Evolutionary conservation across 495 filamentous ascomycete genomes (phyloP).

Genomic region (Penicillium pulvis): DNA sequence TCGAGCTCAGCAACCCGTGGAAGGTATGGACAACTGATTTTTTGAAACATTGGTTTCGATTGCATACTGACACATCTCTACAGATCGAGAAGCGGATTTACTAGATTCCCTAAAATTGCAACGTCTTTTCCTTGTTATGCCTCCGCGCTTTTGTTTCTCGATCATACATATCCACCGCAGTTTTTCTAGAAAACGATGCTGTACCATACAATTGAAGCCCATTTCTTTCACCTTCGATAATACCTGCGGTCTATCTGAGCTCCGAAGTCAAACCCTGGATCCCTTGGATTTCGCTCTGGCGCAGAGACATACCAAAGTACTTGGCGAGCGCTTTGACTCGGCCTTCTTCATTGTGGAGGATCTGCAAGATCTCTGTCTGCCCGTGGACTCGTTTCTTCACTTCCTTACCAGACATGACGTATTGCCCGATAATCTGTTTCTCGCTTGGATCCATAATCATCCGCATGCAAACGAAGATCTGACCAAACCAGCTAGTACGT

Average conservation of each 20-base stretch:
- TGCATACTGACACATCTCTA: slow-evolving; percentile 15
- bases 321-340: slow-evolving; percentile 54
- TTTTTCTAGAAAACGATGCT: slow-evolving; percentile 26
- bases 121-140: slow-evolving; percentile 26
- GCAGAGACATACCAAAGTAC: slow-evolving; percentile 58
- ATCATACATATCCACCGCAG: slow-evolving; percentile 35
- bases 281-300: slow-evolving; percentile 49
- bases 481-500: slow-evolving; percentile 55
- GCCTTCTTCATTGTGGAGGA: slow-evolving; percentile 52
- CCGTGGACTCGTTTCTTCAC: slow-evolving; percentile 60
- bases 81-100: slow-evolving; percentile 48
- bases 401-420: slow-evolving; percentile 55
- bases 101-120: slow-evolving; percentile 33
- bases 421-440: slow-evolving; percentile 54
- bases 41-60: background rate
- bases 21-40: slow-evolving; percentile 56
- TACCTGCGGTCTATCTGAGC: slow-evolving; percentile 34
- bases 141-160: slow-evolving; percentile 24
- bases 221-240: slow-evolving; percentile 11
- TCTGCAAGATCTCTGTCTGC: slow-evolving; percentile 51
- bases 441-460: slow-evolving; percentile 48
- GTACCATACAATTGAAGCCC: slow-evolving; percentile 27
- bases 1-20: slow-evolving; percentile 96
- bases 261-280: slow-evolving; percentile 53
- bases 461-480: slow-evolving; percentile 51